These are phyloP conservation scores for Alternaria triticina DNA, from an alignment of 2,329 filamentous ascomycete genomes.

Conservation along the genomic window DNA sequence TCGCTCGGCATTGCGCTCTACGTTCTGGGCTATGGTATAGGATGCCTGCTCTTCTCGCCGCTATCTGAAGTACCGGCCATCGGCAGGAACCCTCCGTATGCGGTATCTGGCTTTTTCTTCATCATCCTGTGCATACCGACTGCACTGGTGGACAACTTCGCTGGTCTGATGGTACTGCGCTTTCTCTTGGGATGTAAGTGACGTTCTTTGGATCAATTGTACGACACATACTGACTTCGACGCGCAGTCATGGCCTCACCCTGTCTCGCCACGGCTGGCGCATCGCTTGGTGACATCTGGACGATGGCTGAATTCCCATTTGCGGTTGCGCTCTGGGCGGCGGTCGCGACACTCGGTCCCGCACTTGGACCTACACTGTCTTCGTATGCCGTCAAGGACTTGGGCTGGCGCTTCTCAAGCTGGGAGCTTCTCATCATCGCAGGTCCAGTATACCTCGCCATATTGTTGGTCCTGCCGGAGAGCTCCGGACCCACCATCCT, in stretches of 20 bases:
- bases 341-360: conserved; percentile 62
- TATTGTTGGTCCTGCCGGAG: conserved; percentile 83
- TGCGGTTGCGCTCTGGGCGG: conserved; percentile 50
- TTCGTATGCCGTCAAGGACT: conserved; percentile 72
- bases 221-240: neutral
- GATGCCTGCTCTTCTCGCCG: conserved; percentile 69
- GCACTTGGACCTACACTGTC: conserved; percentile 69
- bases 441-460: conserved; percentile 72
- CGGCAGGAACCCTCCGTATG: conserved; percentile 71
- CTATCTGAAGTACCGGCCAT: conserved; percentile 69
- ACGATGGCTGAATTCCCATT: conserved; percentile 50
- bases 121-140: conserved; percentile 70
- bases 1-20: conserved; percentile 66
- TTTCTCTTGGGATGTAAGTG: conserved; percentile 38
- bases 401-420: conserved; percentile 82
- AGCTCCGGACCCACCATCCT: conserved; percentile 73
- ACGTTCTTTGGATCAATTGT: rapidly evolving
- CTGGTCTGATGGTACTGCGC: conserved; percentile 64
- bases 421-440: conserved; percentile 82
- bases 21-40: conserved; percentile 66
- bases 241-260: conserved; percentile 39
- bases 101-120: conserved; percentile 71
- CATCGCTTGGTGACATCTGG: conserved; percentile 46
- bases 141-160: conserved; percentile 66
- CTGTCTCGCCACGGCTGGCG: conserved; percentile 44